Evolutionary conservation across 495 filamentous ascomycete genomes (phyloP).

Genomic region (Penicillium crystallinum): DNA sequence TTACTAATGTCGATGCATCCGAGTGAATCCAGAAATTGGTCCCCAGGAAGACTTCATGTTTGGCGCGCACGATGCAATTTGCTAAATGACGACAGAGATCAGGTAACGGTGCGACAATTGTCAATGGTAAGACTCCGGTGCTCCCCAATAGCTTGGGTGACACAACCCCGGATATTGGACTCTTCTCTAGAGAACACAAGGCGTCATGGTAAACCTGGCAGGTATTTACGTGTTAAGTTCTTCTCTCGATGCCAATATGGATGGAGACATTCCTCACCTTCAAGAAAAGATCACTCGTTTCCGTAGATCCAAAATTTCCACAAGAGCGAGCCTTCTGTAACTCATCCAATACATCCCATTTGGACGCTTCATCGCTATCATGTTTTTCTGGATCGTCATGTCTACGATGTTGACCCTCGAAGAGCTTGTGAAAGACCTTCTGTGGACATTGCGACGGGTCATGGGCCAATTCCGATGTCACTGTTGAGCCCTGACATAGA

Average conservation of each 20-base stretch:
- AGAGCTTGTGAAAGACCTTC: slow-evolving; percentile 52
- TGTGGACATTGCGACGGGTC: slow-evolving; percentile 48
- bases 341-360: slow-evolving; percentile 30
- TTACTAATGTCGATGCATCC: slow-evolving; percentile 59
- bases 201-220: slow-evolving; percentile 61
- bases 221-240: background rate
- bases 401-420: slow-evolving; percentile 25
- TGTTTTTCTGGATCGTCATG: slow-evolving; percentile 1
- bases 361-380: slow-evolving; percentile 11
- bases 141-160: slow-evolving; percentile 69
- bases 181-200: slow-evolving; percentile 53
- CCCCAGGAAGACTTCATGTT: slow-evolving; percentile 65
- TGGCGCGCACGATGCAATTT: slow-evolving; percentile 67
- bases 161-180: slow-evolving; percentile 52
- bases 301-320: slow-evolving; percentile 60
- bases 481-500: slow-evolving; percentile 48
- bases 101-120: slow-evolving; percentile 61
- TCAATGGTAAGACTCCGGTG: slow-evolving; percentile 60
- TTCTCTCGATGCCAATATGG: too few species aligned
- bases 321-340: slow-evolving; percentile 51
- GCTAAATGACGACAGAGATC: slow-evolving; percentile 70
- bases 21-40: slow-evolving; percentile 74
- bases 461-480: slow-evolving; percentile 51
- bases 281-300: slow-evolving; percentile 64
- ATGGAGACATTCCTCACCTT: slow-evolving; percentile 28